Evolutionary conservation across 2,329 filamentous ascomycete genomes (phyloP), one percentile per base, ranked within the genome.

Genomic region (Arthrobotrys pseudoclavata): DNA sequence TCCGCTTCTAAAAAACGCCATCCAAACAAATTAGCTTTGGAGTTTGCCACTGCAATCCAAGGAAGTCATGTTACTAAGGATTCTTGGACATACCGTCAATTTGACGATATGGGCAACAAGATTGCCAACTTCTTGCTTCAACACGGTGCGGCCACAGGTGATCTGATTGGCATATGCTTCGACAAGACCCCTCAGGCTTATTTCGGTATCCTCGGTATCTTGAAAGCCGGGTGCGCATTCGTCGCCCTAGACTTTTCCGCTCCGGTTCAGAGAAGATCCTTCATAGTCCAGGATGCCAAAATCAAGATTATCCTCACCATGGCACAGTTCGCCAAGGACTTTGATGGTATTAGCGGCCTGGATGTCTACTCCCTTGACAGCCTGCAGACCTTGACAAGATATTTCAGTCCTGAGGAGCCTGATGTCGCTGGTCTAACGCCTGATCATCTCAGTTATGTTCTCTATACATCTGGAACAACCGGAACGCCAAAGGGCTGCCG

Each of bases 401-500:
- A 77, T 26, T 77, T 77, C 53, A 77, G 74, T 22, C 31, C 79
- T 76, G 29, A 45, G 68, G 4, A 82, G 84, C 69, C 79, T 20
- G 63, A 75, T 18, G 62, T 80, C 20, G 13, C n/a, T 12, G 79
- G 80, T 62, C 68, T 81, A 52, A 81, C 82, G 1, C 83, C 88
- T 3, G 85, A 87, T 22, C 88, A 90, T 79, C 89, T 89, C 0
- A 93, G 91, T 80, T 97, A 96, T 82, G 95, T 92, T 74, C 86
- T 97, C 0, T 97, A 96, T 83, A 97, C 93, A 0, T 95, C 92
- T 2, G 81, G 70, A 2, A 96, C 93, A 0, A 97, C 93, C 0
- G 93, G 93, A 1, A 92, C 89, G 0, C 93, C 94, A 0, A 97
- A 97, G 81, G 93, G 93, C 1, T 97, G 94, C 80, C 89, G 96